Conservation (phyloP, 2,329 filamentous ascomycete species). For the Colletotrichum spinosum region DNA sequence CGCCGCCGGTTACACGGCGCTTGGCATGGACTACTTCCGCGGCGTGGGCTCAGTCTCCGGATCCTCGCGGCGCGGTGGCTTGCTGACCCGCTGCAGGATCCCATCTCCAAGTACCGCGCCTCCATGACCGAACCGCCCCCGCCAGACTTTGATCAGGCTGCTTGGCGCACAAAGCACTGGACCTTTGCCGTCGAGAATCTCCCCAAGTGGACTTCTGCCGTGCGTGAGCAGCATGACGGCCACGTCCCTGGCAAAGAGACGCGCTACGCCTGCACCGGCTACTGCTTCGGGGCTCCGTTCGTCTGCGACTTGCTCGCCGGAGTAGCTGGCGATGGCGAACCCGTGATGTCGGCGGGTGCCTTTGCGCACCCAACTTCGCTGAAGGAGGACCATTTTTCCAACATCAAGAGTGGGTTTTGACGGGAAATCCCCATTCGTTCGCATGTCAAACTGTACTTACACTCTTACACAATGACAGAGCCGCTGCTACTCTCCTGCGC, state of each 20-base stretch:
- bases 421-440: too few relatives aligned
- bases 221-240: conserved; percentile 49
- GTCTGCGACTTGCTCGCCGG: conserved; percentile 48
- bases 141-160: conserved; percentile 58
- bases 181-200: conserved; percentile 55
- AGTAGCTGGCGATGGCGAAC: conserved; percentile 19
- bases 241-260: conserved; percentile 38
- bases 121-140: conserved; percentile 40
- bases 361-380: conserved; percentile 64
- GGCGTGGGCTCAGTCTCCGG: conserved; percentile 45
- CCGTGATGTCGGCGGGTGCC: conserved; percentile 53
- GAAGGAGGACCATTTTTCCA: conserved; percentile 57
- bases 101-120: conserved; percentile 54
- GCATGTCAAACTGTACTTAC: too few relatives aligned
- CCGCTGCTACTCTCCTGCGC: conserved; percentile 60
- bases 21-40: conserved; percentile 59
- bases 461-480: conserved; percentile 38
- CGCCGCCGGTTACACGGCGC: conserved; percentile 54
- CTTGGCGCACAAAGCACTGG: conserved; percentile 60
- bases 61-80: rapidly evolving
- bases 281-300: conserved; percentile 57
- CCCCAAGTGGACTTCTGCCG: conserved; percentile 56
- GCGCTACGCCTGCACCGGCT: conserved; percentile 56
- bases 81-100: conserved; percentile 47
- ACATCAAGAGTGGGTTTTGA: conserved; percentile 48